Conservation (phyloP, 148 eudicot species). For the Dysphania ambrosioides region DNA sequence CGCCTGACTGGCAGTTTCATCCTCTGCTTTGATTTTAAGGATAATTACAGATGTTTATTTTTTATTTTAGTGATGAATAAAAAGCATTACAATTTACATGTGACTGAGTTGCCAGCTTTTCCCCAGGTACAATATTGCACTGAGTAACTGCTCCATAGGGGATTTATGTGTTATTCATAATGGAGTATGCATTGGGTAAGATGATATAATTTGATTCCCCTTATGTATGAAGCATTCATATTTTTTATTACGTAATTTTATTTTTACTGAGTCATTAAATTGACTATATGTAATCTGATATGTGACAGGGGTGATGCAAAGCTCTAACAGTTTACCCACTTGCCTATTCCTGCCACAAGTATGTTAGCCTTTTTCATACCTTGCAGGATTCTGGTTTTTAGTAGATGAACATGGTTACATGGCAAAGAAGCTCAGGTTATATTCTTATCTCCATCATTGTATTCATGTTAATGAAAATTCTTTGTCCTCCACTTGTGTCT, state of each 20-base stretch:
- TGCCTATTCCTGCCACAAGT: not conserved
- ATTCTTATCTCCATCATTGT: not conserved
- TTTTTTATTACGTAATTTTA: not conserved
- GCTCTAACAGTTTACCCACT: not conserved
- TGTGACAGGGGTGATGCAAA: not conserved
- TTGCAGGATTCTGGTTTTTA: constrained; percentile 88
- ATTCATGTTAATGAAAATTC: not conserved
- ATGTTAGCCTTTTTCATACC: constrained; percentile 1
- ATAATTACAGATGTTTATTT: not conserved
- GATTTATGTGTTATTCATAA: constrained; percentile 74
- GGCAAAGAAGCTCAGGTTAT: constrained; percentile 88
- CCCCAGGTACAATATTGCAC: constrained; percentile 79
- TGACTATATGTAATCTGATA: not conserved
- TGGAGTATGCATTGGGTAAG: constrained; percentile 95
- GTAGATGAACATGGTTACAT: constrained; percentile 66
- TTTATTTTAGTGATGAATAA: not conserved
- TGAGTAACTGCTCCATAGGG: constrained; percentile 70
- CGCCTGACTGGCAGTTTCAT: not conserved
- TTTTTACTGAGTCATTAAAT: not conserved
- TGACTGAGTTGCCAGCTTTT: constrained; percentile 18
- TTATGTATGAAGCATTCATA: not conserved
- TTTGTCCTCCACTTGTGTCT: not conserved
- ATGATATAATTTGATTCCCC: constrained; percentile 42
- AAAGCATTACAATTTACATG: not conserved
- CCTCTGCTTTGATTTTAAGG: not conserved